Percentiles rank a stretch among this genome's conserved stretches.
These are phyloP conservation scores for Candida parachauliodes DNA, from an alignment of 805 yeast genomes.

Conservation along the genomic window DNA sequence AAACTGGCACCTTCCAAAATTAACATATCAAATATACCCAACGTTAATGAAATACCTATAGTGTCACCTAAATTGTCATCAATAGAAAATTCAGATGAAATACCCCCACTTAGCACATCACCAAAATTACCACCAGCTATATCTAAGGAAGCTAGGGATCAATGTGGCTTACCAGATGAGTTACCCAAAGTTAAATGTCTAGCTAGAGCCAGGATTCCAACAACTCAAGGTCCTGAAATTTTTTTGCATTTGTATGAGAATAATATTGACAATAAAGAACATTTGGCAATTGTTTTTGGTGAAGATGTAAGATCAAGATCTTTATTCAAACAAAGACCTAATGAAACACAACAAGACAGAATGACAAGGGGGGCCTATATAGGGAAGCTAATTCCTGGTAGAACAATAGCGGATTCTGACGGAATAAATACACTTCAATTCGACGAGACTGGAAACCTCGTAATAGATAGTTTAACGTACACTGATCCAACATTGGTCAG, in stretches of 20 bases:
- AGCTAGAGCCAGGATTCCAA: conserved; percentile 94
- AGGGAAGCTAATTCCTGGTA: conserved; percentile 86
- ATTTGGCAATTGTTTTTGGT: conserved; percentile 94
- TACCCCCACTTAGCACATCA: conserved; percentile 3
- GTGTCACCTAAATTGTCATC: conserved; percentile 8
- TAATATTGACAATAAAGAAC: conserved; percentile 86
- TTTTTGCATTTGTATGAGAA: conserved; percentile 87
- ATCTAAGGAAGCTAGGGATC: conserved; percentile 24
- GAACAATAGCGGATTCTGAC: conserved; percentile 66
- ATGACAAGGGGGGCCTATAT: conserved; percentile 99
- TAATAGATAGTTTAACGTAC: conserved; percentile 26
- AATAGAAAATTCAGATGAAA: not conserved
- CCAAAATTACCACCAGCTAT: conserved; percentile 8
- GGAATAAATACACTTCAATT: conserved; percentile 23
- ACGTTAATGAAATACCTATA: conserved; percentile 9
- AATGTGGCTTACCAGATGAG: conserved; percentile 43
- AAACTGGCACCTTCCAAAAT: not conserved
- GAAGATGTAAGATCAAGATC: conserved; percentile 80
- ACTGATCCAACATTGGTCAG: conserved; percentile 64
- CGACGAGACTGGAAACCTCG: conserved; percentile 29
- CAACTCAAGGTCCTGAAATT: conserved; percentile 92
- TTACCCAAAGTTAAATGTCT: conserved; percentile 82
- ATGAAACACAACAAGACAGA: conserved; percentile 85
- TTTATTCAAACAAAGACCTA: conserved; percentile 55
- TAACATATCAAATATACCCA: not conserved